A percentile compares a stretch with the other conserved stretches of the same genome.
These are phyloP conservation scores for Penicillium riverlandense DNA, from an alignment of 495 filamentous ascomycete genomes.

Conservation along the genomic window DNA sequence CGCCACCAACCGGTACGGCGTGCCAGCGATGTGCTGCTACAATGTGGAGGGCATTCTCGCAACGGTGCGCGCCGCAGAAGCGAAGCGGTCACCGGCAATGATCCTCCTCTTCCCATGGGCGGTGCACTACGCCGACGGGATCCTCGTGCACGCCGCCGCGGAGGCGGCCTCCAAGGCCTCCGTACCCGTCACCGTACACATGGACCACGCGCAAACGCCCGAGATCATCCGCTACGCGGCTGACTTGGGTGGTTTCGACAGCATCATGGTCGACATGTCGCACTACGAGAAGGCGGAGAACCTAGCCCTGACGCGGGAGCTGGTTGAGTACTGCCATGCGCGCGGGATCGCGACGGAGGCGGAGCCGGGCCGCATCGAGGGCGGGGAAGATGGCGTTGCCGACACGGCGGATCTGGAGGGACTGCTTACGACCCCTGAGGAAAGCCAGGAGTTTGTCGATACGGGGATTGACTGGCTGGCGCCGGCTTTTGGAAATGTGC, in stretches of 20 bases:
- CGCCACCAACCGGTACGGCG: constrained; percentile 55
- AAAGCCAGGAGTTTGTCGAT: constrained; percentile 67
- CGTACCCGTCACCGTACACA: constrained; percentile 66
- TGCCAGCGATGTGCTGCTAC: constrained; percentile 78
- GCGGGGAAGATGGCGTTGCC: constrained; percentile 75
- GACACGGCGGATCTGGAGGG: constrained; percentile 71
- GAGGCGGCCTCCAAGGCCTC: constrained; percentile 54
- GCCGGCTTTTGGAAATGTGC: constrained; percentile 81
- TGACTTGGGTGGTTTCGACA: constrained; percentile 62
- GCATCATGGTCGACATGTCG: constrained; percentile 79
- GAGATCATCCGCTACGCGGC: constrained; percentile 62
- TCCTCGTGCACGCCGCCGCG: constrained; percentile 57
- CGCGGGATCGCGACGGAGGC: constrained; percentile 73
- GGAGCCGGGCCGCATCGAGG: constrained; percentile 76
- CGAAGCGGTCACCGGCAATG: constrained; percentile 66
- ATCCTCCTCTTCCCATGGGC: constrained; percentile 88
- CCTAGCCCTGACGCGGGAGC: constrained; percentile 59
- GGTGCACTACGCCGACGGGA: constrained; percentile 57
- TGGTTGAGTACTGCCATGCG: constrained; percentile 64
- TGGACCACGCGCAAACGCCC: constrained; percentile 71
- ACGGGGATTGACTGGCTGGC: constrained; percentile 81
- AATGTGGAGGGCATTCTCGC: constrained; percentile 80
- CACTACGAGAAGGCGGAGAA: constrained; percentile 83
- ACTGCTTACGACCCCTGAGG: constrained; percentile 68
- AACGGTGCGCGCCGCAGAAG: constrained; percentile 69